phyloP scores from a whole-genome alignment of 352 stramenopile genomes.

The Pythium utonaiense region DNA sequence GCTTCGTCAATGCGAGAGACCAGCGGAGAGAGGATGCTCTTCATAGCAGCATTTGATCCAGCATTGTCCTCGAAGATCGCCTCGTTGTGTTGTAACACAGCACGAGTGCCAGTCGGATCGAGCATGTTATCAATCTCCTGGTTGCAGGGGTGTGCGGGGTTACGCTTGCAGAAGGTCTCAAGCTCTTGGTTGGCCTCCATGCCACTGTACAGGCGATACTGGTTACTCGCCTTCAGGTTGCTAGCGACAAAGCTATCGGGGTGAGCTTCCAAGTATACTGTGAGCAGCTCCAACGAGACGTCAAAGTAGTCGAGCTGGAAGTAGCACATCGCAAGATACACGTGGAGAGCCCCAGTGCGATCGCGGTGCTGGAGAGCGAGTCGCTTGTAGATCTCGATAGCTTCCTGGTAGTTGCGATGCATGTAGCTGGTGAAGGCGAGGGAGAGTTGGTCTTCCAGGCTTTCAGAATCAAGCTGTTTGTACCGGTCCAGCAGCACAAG shows the following conservation, averaged over 20 bases:
- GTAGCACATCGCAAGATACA: constrained; percentile 79
- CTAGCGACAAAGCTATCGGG: constrained; percentile 59
- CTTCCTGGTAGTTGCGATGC: constrained; percentile 60
- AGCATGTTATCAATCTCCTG: constrained; percentile 1
- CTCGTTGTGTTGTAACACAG: constrained; percentile 51
- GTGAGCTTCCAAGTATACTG: constrained; percentile 46
- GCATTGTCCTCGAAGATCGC: constrained; percentile 40
- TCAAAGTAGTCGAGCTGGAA: constrained; percentile 72
- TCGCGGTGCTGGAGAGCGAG: constrained; percentile 34
- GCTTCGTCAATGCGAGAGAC: constrained; percentile 45
- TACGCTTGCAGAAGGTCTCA: constrained; percentile 62
- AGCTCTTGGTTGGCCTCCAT: constrained; percentile 75
- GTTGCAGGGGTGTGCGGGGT: constrained; percentile 34
- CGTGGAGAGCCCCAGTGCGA: constrained; percentile 36
- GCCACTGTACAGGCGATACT: constrained; percentile 57
- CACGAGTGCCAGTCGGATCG: constrained; percentile 24
- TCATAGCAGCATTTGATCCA: background rate
- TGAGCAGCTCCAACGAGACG: constrained; percentile 57
- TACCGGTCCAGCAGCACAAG: constrained; percentile 85
- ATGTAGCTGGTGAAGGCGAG: constrained; percentile 42
- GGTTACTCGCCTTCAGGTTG: constrained; percentile 65
- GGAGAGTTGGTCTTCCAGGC: constrained; percentile 37
- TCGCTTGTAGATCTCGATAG: constrained; percentile 70
- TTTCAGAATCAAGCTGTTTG: constrained; percentile 32
- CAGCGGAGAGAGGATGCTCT: constrained; percentile 31